Evolutionary conservation across 257 asterid species (phyloP).

Genomic region (Paulownia fortunei): DNA sequence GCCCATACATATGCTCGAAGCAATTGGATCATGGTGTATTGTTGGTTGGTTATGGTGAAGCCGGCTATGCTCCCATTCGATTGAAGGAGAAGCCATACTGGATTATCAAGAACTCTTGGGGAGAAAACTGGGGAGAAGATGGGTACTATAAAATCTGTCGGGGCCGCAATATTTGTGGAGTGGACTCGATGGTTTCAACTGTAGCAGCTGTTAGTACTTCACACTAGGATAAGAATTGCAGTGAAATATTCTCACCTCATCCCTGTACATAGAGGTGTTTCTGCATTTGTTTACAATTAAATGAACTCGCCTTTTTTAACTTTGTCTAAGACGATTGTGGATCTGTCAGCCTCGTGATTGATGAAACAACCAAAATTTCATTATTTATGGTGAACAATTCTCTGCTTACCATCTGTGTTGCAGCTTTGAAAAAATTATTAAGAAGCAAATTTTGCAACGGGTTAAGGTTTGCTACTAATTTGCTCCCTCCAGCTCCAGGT

Average conservation of each 20-base stretch:
- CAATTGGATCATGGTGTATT: constrained; percentile 78
- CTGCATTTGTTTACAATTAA: constrained; percentile 24
- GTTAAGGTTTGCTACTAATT: neutral
- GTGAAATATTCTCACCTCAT: constrained; percentile 15
- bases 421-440: neutral
- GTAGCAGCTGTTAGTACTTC: constrained; percentile 69
- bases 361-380: constrained; percentile 2
- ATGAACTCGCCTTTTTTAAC: neutral
- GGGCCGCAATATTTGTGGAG: constrained; percentile 78
- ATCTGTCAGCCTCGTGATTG: neutral
- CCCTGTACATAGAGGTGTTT: constrained; percentile 36
- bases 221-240: constrained; percentile 9
- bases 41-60: constrained; percentile 76
- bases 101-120: constrained; percentile 96
- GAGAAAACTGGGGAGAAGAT: constrained; percentile 76
- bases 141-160: constrained; percentile 81
- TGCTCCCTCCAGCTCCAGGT: constrained; percentile 1
- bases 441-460: too few relatives aligned
- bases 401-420: neutral
- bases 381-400: constrained; percentile 13
- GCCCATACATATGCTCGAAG: constrained; percentile 81
- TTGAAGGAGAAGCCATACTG: constrained; percentile 83
- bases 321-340: neutral
- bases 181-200: constrained; percentile 90
- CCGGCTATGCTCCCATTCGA: constrained; percentile 67